Base-by-base conservation (phyloP, 2,329 filamentous ascomycete species). In the Aspergillus viridinutans region DNA sequence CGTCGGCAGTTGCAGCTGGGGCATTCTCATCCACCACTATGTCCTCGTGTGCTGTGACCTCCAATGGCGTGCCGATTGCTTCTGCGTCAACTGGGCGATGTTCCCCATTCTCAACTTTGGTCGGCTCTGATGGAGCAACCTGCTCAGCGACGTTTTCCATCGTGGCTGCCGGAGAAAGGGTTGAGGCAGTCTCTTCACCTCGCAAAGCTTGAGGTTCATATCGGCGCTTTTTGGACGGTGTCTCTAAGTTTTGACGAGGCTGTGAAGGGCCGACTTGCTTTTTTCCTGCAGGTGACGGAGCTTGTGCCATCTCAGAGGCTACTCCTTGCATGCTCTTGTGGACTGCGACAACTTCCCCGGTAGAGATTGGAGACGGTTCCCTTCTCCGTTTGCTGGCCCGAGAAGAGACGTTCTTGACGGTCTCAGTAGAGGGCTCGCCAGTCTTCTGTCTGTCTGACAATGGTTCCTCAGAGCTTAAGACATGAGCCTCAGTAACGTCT, bases 171-270 rank as follows among this genome's bases (percentile, higher is more conserved):
- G 21, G 43, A 21, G 43, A 14, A 25, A 23, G 21, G 9, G 3
- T 8, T 23, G 21, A 47, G 43, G 43, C 21, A n/a, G 21, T 25
- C 7, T 14, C 21, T 14, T 14, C 20, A 23, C 21, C 21, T 23
- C 14, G 43, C 43, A 7, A 17, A 14, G 4, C 23, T 26, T 23
- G 42, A 12, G n/a, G n/a, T 45, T 45, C n/a, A 47, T 25, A 23
- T 26, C 62, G 64, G 14, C 55, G 47, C 43, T 55, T 53, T 32
- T 67, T 67, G 5, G 62, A 61, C 8, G 59, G 55, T 23, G 51
- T 58, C 23, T 50, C 48, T 7, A 53, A 47, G 10, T 6, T 32
- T 29, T 38, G 17, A 23, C 25, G 17, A 12, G 8, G 12, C 28
- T 8, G 25, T 21, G n/a, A 51, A 12, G 12, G 40, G 12, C 4